Percentiles rank a stretch among this genome's conserved stretches.
These are phyloP conservation scores for Globisporangium polare DNA, from an alignment of 352 stramenopile genomes.

Conservation along the genomic window DNA sequence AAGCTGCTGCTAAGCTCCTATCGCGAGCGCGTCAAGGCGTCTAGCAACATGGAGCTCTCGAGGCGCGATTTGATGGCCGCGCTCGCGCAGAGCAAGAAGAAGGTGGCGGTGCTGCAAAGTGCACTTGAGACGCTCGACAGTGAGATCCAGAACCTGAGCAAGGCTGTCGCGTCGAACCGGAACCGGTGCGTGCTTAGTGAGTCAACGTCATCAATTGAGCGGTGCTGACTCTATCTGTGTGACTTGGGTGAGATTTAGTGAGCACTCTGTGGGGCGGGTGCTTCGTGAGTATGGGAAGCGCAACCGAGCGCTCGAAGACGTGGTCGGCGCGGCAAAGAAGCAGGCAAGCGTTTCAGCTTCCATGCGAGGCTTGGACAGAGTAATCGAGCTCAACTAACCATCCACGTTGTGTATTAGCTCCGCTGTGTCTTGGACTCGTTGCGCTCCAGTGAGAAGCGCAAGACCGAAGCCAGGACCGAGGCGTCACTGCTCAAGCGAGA, in stretches of 20 bases:
- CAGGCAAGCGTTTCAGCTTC: slow-evolving; percentile 23
- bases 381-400: too few relatives aligned
- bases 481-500: slow-evolving; percentile 40
- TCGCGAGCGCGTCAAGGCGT: slow-evolving; percentile 15
- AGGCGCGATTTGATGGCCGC: slow-evolving; percentile 26
- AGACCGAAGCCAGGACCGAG: slow-evolving; percentile 27
- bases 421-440: slow-evolving; percentile 28
- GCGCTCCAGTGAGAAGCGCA: slow-evolving; percentile 35
- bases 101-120: slow-evolving; percentile 22
- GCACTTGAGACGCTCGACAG: slow-evolving; percentile 27
- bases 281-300: slow-evolving; percentile 54
- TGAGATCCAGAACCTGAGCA: slow-evolving; percentile 33
- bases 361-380: not conserved
- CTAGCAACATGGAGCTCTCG: slow-evolving; percentile 27
- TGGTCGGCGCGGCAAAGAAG: slow-evolving; percentile 28
- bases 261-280: slow-evolving; percentile 33
- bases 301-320: slow-evolving; percentile 43
- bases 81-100: slow-evolving; percentile 29
- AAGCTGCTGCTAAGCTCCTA: slow-evolving; percentile 14
- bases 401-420: slow-evolving; percentile 20
- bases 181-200: slow-evolving; percentile 21
- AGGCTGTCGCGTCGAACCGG: slow-evolving; percentile 22
- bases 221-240: too few relatives aligned
- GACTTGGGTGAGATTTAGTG: too few relatives aligned
- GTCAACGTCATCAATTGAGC: not conserved